phyloP scores from a whole-genome alignment of 176 grass and related monocot genomes.

The Avena eriantha region DNA sequence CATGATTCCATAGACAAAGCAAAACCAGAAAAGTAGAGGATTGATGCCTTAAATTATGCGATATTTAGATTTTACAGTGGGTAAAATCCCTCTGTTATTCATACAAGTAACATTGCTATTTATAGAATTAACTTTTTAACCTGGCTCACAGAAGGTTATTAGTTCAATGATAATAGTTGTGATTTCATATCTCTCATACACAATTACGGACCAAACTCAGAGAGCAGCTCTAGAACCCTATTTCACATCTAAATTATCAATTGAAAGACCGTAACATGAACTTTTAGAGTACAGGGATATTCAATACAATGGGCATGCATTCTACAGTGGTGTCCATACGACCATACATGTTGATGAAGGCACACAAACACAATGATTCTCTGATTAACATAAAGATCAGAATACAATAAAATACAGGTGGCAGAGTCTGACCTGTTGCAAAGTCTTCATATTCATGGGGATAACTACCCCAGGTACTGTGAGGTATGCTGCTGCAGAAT shows the following conservation, averaged over 20 bases:
- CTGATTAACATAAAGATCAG: background rate
- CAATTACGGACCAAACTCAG: background rate
- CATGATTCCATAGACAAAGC: slow-evolving; percentile 28
- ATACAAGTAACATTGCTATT: slow-evolving; percentile 32
- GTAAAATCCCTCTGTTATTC: slow-evolving; percentile 6
- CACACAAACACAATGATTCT: slow-evolving; percentile 10
- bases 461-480: slow-evolving; percentile 84
- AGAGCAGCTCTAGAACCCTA: background rate
- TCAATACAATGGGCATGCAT: background rate
- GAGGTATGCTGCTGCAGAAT: slow-evolving; percentile 81
- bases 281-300: slow-evolving; percentile 31
- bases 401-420: slow-evolving; percentile 8
- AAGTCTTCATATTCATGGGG: slow-evolving; percentile 92
- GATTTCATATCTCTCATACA: background rate
- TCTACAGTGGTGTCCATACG: no score
- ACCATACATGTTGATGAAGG: background rate
- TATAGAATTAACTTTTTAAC: slow-evolving; percentile 29
- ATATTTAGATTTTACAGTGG: background rate
- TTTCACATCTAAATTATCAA: slow-evolving; percentile 21
- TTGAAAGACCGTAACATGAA: slow-evolving; percentile 1
- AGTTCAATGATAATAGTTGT: slow-evolving; percentile 5
- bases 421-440: slow-evolving; percentile 66
- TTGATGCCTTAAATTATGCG: slow-evolving; percentile 12
- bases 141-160: background rate
- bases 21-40: slow-evolving; percentile 31